Conservation (phyloP, 2,329 filamentous ascomycete genomes). For the Talaromyces sp. region DNA sequence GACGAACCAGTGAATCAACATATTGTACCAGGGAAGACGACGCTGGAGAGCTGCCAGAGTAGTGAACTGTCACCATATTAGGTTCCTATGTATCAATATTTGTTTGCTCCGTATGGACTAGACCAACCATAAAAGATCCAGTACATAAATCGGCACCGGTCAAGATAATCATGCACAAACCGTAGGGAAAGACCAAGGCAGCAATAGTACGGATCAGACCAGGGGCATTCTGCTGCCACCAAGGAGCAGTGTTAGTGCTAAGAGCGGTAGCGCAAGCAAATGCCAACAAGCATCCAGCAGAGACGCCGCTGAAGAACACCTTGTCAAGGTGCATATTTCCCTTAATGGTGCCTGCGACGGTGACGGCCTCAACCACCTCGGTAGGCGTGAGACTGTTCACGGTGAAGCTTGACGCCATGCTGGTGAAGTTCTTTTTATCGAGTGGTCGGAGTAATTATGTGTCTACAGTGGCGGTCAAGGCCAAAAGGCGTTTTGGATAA, state of each 20-base stretch:
- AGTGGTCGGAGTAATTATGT: background rate
- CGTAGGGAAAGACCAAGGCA: constrained; percentile 47
- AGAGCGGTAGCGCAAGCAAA: constrained; percentile 48
- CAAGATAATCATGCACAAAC: constrained; percentile 47
- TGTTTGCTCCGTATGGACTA: background rate
- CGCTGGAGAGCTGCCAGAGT: constrained; percentile 43
- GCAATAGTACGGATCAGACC: constrained; percentile 45
- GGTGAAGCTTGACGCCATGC: constrained; percentile 11
- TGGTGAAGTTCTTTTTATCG: background rate
- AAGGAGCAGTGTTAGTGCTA: constrained; percentile 44
- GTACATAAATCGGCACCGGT: constrained; percentile 49
- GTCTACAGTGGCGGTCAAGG: background rate
- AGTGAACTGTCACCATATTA: constrained; percentile 32
- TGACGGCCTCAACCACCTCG: constrained; percentile 49
- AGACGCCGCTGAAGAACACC: constrained; percentile 48
- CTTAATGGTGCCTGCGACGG: constrained; percentile 48
- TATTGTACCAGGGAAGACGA: constrained; percentile 24
- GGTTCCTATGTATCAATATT: background rate
- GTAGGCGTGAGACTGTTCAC: constrained; percentile 43
- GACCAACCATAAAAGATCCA: constrained; percentile 40
- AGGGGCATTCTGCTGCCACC: constrained; percentile 47
- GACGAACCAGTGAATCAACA: constrained; percentile 50
- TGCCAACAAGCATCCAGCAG: constrained; percentile 49
- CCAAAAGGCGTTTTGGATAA: background rate
- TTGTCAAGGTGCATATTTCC: constrained; percentile 51